phyloP scores from a whole-genome alignment of 2,329 filamentous ascomycete species.

The Juglanconis sp. region DNA sequence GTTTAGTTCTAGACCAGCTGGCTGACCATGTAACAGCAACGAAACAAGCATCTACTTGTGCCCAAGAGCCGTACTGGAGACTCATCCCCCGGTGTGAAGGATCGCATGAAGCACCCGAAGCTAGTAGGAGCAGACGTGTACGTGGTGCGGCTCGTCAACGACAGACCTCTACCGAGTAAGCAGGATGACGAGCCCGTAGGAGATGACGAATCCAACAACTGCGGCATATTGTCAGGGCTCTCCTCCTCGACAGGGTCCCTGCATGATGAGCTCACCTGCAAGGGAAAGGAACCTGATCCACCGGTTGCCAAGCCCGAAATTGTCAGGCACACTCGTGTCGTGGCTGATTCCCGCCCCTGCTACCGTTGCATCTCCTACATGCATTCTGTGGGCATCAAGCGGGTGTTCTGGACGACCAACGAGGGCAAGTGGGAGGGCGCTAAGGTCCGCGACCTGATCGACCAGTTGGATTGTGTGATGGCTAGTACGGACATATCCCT shows the following conservation, averaged over 20 bases:
- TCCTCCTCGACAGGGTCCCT: slow-evolving; percentile 33
- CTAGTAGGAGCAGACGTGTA: slow-evolving; percentile 50
- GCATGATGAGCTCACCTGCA: slow-evolving; percentile 42
- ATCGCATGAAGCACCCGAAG: slow-evolving; percentile 42
- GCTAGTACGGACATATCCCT: slow-evolving; percentile 8
- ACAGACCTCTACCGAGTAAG: background rate
- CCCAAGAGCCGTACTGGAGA: slow-evolving; percentile 2
- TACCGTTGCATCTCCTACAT: slow-evolving; percentile 51
- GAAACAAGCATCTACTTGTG: slow-evolving; percentile 20
- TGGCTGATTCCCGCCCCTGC: slow-evolving; percentile 43
- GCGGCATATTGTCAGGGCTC: background rate
- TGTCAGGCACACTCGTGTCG: background rate
- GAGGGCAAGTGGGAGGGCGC: slow-evolving; percentile 47
- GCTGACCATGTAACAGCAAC: slow-evolving; percentile 28
- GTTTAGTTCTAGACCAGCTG: slow-evolving; percentile 13
- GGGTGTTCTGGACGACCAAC: slow-evolving; percentile 50
- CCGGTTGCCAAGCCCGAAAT: background rate
- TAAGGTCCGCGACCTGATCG: slow-evolving; percentile 47
- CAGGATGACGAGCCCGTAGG: background rate
- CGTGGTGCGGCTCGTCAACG: slow-evolving; percentile 38
- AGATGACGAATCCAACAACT: background rate
- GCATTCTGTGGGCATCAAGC: slow-evolving; percentile 48
- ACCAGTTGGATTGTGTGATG: slow-evolving; percentile 36
- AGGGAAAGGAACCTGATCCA: slow-evolving; percentile 6
- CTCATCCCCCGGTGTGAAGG: slow-evolving; percentile 23